Percentiles rank a stretch among this genome's conserved stretches.
Evolutionary conservation across 106 monocot genomes (phyloP).

Genomic region (Dactylorhiza incarnata): DNA sequence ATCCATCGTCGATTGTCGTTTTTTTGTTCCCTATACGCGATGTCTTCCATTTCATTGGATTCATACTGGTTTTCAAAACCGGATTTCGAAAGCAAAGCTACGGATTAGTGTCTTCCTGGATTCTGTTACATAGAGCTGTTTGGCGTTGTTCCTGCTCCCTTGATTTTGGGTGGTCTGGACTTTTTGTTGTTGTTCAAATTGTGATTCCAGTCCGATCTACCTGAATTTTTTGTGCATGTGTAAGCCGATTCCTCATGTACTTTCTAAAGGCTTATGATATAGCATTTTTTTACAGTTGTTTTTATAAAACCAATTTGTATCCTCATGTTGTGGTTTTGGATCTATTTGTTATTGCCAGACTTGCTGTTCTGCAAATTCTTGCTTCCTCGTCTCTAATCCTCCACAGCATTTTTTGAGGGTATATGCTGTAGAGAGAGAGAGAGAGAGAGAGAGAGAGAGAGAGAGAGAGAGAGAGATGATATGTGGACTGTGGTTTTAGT

Average conservation of each 20-base stretch:
- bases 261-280: neutral
- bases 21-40: neutral
- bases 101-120: too few relatives aligned
- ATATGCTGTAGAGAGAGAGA: neutral
- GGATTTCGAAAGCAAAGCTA: too few relatives aligned
- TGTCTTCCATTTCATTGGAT: too few relatives aligned
- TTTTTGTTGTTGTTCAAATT: neutral
- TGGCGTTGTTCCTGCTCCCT: too few relatives aligned
- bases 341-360: neutral
- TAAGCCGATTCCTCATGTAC: neutral
- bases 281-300: neutral
- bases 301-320: neutral
- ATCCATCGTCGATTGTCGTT: neutral
- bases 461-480: neutral
- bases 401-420: neutral
- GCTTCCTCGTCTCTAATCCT: neutral
- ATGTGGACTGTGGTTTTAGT: neutral
- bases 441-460: neutral
- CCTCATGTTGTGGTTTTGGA: neutral
- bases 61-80: too few relatives aligned
- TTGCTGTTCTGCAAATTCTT: neutral
- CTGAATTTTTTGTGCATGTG: neutral
- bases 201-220: neutral
- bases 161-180: neutral
- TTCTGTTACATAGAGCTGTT: too few relatives aligned